Percentiles rank a stretch among this genome's conserved stretches.
Conservation (phyloP, 257 asterid genomes). For the Nicotiana undulata region DNA sequence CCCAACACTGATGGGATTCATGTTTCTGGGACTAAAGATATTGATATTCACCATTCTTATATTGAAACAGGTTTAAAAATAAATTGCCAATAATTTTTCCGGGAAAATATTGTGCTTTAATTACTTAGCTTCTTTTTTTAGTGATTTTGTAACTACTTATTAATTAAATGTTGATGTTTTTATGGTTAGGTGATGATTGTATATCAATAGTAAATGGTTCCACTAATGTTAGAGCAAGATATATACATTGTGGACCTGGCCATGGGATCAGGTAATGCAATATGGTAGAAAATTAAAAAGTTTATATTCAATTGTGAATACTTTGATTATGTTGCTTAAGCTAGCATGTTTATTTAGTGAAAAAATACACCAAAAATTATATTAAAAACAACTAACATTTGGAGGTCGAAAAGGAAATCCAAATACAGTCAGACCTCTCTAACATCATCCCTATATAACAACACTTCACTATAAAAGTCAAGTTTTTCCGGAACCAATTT, state of each 20-base stretch:
- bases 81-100: neutral
- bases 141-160: neutral
- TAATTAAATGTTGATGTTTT: neutral
- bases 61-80: conserved; percentile 28
- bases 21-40: conserved; percentile 20
- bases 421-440: too few relatives aligned
- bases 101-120: too few relatives aligned
- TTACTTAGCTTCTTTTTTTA: neutral
- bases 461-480: too few relatives aligned
- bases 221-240: conserved; percentile 37
- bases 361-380: too few relatives aligned
- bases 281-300: neutral
- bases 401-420: too few relatives aligned
- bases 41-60: conserved; percentile 13
- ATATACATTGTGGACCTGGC: conserved; percentile 81
- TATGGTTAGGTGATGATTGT: conserved; percentile 75
- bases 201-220: conserved; percentile 80
- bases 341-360: neutral
- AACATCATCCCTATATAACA: too few relatives aligned
- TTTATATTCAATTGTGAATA: neutral
- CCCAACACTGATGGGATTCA: conserved; percentile 48
- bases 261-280: conserved; percentile 82
- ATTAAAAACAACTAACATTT: too few relatives aligned
- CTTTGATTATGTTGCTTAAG: neutral
- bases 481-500: too few relatives aligned